Base-by-base conservation (phyloP, 371 early-diverging fungal genomes). In the Lichtheimia ramosa region DNA sequence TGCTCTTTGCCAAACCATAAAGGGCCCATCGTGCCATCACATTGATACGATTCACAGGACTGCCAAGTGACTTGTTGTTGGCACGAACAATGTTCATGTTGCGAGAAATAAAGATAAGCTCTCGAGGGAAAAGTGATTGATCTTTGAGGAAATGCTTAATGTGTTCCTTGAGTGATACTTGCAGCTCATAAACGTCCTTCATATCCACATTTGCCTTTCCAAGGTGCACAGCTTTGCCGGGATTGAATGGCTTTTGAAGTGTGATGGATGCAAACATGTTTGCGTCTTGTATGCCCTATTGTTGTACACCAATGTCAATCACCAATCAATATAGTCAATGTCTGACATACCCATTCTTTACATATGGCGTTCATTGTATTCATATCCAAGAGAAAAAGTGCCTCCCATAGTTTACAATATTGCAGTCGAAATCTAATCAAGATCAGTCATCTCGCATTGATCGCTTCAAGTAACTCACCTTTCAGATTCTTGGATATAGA, bases 41-140 rank as follows among this genome's bases (percentile, higher is more conserved):
- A 66, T 89, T 91, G 66, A 94, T 89, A 14, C 95, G 84, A 56
- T 96, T 93, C 28, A 96, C 93, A 0, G 95, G 95, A 5, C 87
- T 88, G 14, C 94, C 93, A 16, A 93, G 68, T 5, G 81, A 69
- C 70, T 92, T 92, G 75, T 96, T 96, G 58, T 90, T 89, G 14
- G 93, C 85, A 1, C 92, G 79, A 6, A 92, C 90, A 56, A 94
- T 89, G 62, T 94, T 93, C 89, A 96, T 88, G 62, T 95, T 96
- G 49, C 95, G 77, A 6, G 91, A 91, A 20, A 96, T 80, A 63
- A 96, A 95, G 46, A 96, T 92, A 10, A 96, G 75, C 69, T 95
- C 97, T 40, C 83, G 85, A 25, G 97, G 97, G 24, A 96, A 72
- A 5, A 73, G 65, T 25, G 84, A 85, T 41, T 92, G 86, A 51